Evolutionary conservation across 2,329 filamentous ascomycete species (phyloP), one percentile per base, ranked within the genome.

Genomic region (Fusarium phyllophilum): DNA sequence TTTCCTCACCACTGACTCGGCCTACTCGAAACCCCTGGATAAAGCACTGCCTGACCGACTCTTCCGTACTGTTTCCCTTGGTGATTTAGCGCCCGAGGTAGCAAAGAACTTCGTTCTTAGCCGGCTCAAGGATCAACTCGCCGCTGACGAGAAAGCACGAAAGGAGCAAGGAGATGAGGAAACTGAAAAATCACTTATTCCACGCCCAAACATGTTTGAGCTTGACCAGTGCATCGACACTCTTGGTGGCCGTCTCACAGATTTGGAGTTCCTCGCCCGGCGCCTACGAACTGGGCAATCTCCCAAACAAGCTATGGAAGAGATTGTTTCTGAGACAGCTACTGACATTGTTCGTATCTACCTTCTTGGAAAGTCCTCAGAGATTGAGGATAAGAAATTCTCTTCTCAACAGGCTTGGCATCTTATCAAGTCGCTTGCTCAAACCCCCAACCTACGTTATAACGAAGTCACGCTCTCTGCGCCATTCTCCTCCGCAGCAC

Each of bases 291-390:
- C 93, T 2, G 96, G 96, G 22, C 95, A 98, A 81, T 92, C 89
- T 5, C 96, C 96, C 2, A 89, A 88, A 72, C 88, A 92, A 75
- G 96, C 96, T 6, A 92, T 98, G 6, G 86, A 91, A 29, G 95
- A 97, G 73, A 98, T 99, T 71, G 93, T 97, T 61, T 91, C 94
- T 62, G 94, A 97, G 79, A 93, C 93, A 24, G 93, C 95, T 2
- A 94, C 93, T 0, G 96, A 98, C 79, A 95, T 98, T 54, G 85
- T 97, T 70, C 97, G 97, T 79, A 95, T 98, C 87, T 98, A 95
- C 84, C 89, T 99, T 36, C 86, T 97, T 78, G 89, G 90, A 51
- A 89, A 89, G 57, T 79, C 84, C 5, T 81, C 79, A 22, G 80
- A 84, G 22, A 81, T 82, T 9, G 84, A 85, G 6, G 84, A 86